A percentile compares a stretch with the other conserved stretches of the same genome.
These are phyloP conservation scores for Ambrosia artemisiifolia DNA, from an alignment of 129 eudicot genomes.

Conservation along the genomic window DNA sequence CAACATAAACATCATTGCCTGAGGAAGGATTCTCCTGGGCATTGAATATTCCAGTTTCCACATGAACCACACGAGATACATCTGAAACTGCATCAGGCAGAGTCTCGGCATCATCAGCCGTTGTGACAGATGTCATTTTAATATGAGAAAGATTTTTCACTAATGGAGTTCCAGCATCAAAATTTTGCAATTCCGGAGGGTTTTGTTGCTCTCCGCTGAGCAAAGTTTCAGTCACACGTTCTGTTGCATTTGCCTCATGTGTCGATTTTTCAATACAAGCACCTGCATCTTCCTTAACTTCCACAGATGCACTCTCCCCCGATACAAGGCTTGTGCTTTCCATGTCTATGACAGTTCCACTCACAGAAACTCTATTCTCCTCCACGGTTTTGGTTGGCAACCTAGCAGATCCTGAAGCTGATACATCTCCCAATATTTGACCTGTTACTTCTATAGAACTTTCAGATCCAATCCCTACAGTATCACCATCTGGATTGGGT, in stretches of 20 bases:
- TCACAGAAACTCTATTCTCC: not conserved
- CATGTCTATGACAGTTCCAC: not conserved
- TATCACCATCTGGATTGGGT: not conserved
- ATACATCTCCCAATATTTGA: conserved; percentile 5
- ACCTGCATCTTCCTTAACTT: conserved; percentile 15
- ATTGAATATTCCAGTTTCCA: not conserved
- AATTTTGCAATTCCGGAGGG: not conserved
- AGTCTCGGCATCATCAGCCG: conserved; percentile 1
- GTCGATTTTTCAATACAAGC: not conserved
- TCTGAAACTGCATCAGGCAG: conserved; percentile 2
- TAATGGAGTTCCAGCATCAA: conserved; percentile 4
- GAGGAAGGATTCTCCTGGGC: conserved; percentile 6
- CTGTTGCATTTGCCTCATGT: conserved; percentile 2
- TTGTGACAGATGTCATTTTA: not conserved
- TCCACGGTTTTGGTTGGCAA: not conserved
- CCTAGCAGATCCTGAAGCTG: conserved; percentile 19
- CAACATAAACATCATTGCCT: conserved; percentile 7
- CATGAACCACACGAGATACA: conserved; percentile 11
- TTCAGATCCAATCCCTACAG: not conserved
- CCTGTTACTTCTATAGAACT: conserved; percentile 9
- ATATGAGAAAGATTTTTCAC: not conserved
- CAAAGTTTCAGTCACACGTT: conserved; percentile 13
- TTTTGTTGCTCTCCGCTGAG: not conserved
- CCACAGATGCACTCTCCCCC: conserved; percentile 2
- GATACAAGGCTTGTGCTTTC: not conserved